Percentiles rank a stretch among this genome's conserved stretches.
Evolutionary conservation across 78 protist genomes (phyloP).

Genomic region (Tieghemostelium lacteum): DNA sequence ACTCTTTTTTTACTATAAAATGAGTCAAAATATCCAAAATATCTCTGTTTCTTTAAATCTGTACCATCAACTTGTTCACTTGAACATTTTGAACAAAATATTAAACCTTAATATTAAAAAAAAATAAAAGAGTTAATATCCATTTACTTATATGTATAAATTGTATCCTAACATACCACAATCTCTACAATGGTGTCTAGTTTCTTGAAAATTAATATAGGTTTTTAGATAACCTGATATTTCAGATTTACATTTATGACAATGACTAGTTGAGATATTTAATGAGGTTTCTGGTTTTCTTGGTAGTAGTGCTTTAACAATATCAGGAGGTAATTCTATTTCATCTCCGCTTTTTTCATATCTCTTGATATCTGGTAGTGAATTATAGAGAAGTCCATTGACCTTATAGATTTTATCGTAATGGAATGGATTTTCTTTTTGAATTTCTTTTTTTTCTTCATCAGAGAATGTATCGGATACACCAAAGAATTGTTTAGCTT

Average conservation of each 20-base stretch:
- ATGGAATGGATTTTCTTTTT: constrained; percentile 2
- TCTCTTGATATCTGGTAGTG: neutral
- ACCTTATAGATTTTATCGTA: neutral
- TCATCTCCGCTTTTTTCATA: neutral
- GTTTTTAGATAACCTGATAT: neutral
- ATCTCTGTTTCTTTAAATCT: neutral
- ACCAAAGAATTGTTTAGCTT: neutral
- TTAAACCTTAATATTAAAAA: neutral
- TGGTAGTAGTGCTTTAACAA: neutral
- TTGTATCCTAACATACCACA: constrained; percentile 54
- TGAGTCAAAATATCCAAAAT: constrained; percentile 1
- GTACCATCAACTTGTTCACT: neutral
- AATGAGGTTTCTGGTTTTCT: constrained; percentile 20
- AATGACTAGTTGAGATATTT: neutral
- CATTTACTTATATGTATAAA: neutral
- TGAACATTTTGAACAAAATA: constrained; percentile 42
- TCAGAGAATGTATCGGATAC: neutral
- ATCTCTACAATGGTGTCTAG: constrained; percentile 64
- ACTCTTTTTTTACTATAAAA: constrained; percentile 15
- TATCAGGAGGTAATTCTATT: constrained; percentile 1
- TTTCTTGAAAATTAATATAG: too few species aligned
- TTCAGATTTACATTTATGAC: constrained; percentile 21
- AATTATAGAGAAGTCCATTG: neutral
- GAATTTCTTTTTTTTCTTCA: neutral
- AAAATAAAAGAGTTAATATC: neutral